phyloP scores from a whole-genome alignment of 371 early-diverging fungal genomes.

The Neoconidiobolus thromboides region DNA sequence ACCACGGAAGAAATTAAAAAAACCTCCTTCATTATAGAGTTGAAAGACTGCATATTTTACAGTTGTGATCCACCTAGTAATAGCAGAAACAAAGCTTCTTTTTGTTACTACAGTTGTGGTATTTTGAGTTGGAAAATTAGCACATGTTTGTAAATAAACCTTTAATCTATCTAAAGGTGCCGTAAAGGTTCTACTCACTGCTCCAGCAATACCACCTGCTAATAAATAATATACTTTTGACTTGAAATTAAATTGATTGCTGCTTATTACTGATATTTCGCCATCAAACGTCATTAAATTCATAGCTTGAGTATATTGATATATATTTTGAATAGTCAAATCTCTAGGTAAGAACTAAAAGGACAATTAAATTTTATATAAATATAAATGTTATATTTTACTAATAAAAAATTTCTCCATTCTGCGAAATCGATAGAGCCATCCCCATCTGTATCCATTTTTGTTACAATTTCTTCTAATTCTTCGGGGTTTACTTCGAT shows the following conservation, averaged over 20 bases:
- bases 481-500: constrained; percentile 40
- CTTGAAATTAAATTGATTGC: constrained; percentile 19
- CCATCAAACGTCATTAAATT: constrained; percentile 34
- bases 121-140: constrained; percentile 10
- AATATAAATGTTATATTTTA: constrained; percentile 12
- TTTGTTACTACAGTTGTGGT: constrained; percentile 9
- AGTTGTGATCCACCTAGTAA: constrained; percentile 9
- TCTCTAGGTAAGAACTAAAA: constrained; percentile 1
- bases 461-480: constrained; percentile 35
- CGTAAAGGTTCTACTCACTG: constrained; percentile 50
- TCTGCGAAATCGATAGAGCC: constrained; percentile 53
- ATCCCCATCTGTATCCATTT: constrained; percentile 42
- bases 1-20: constrained; percentile 53
- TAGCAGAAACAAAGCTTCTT: constrained; percentile 15
- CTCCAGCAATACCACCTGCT: constrained; percentile 59
- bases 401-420: constrained; percentile 54
- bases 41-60: too few species aligned
- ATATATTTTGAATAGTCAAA: constrained; percentile 18
- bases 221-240: constrained; percentile 21
- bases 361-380: neutral
- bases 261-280: constrained; percentile 32
- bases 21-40: constrained; percentile 46
- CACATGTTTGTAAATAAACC: constrained; percentile 35
- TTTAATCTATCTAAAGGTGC: constrained; percentile 63
- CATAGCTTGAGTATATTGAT: constrained; percentile 33